These are phyloP conservation scores for Ophiostoma angusticollis DNA, from an alignment of 2,329 filamentous ascomycete species.

Conservation along the genomic window DNA sequence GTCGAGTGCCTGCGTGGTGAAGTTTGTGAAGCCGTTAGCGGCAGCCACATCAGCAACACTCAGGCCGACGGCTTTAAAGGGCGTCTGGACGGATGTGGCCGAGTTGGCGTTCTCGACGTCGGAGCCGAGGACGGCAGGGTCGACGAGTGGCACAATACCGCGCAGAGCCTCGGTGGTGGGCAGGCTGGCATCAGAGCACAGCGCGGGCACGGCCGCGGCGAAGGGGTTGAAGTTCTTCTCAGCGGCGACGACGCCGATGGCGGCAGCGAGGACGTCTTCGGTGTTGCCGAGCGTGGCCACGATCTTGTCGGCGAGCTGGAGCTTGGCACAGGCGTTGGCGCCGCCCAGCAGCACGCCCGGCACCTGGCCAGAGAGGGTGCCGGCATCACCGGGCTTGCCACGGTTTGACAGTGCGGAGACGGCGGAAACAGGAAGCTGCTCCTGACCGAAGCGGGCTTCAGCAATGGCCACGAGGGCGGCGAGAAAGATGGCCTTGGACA, in stretches of 20 bases:
- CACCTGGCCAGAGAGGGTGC: conserved; percentile 49
- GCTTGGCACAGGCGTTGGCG: conserved; percentile 52
- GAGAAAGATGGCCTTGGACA: conserved; percentile 30
- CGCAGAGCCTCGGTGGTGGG: conserved; percentile 48
- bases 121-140: conserved; percentile 46
- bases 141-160: conserved; percentile 54
- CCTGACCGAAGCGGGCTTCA: conserved; percentile 50
- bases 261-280: conserved; percentile 44
- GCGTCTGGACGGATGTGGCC: conserved; percentile 33
- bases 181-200: conserved; percentile 51
- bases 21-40: conserved; percentile 50
- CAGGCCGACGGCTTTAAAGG: conserved; percentile 45
- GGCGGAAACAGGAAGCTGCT: conserved; percentile 43
- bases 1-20: conserved; percentile 29
- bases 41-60: conserved; percentile 53
- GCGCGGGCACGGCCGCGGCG: conserved; percentile 41
- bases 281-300: conserved; percentile 46
- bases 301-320: conserved; percentile 51
- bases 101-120: conserved; percentile 49
- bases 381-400: conserved; percentile 46
- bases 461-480: conserved; percentile 29
- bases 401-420: conserved; percentile 37
- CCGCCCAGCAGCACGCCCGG: conserved; percentile 50
- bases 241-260: conserved; percentile 19
- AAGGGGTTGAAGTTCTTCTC: conserved; percentile 32